Evolutionary conservation across 768 basidiomycete genomes (phyloP).

Genomic region (Suillus paluster): DNA sequence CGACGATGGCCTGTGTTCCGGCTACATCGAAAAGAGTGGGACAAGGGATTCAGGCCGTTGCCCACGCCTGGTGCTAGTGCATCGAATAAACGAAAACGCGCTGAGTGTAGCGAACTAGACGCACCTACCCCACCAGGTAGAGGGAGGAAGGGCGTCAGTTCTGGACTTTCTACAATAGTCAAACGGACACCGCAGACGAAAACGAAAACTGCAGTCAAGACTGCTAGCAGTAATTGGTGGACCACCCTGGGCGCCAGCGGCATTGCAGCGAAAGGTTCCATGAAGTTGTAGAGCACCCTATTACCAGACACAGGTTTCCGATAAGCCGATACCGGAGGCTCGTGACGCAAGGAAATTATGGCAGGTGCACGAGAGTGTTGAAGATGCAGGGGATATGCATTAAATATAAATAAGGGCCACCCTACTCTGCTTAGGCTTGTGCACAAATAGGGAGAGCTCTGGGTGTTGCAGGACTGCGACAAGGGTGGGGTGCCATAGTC

Average conservation of each 20-base stretch:
- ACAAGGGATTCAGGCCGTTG: conserved; percentile 45
- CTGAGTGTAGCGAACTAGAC: neutral
- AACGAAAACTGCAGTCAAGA: neutral
- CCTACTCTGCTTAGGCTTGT: too few relatives aligned
- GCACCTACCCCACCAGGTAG: conserved; percentile 46
- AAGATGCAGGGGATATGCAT: too few relatives aligned
- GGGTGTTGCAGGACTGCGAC: too few relatives aligned
- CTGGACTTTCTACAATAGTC: conserved; percentile 58
- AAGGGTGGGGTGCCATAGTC: too few relatives aligned
- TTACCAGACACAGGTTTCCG: neutral
- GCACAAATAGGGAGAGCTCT: too few relatives aligned
- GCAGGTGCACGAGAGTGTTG: too few relatives aligned
- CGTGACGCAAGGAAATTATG: too few relatives aligned
- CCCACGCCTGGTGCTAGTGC: neutral
- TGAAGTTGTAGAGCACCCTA: neutral
- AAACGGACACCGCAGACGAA: conserved; percentile 25
- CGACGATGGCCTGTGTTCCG: conserved; percentile 95
- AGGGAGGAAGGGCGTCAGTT: conserved; percentile 67
- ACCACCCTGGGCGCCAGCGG: neutral
- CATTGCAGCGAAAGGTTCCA: neutral
- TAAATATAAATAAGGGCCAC: too few relatives aligned
- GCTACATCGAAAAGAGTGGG: conserved; percentile 83
- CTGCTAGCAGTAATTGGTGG: conserved; percentile 3
- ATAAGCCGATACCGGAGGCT: neutral
- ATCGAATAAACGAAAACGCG: conserved; percentile 23